These are phyloP conservation scores for Magnaporthiopsis incrustans DNA, from an alignment of 2,329 filamentous ascomycete species.

Conservation along the genomic window DNA sequence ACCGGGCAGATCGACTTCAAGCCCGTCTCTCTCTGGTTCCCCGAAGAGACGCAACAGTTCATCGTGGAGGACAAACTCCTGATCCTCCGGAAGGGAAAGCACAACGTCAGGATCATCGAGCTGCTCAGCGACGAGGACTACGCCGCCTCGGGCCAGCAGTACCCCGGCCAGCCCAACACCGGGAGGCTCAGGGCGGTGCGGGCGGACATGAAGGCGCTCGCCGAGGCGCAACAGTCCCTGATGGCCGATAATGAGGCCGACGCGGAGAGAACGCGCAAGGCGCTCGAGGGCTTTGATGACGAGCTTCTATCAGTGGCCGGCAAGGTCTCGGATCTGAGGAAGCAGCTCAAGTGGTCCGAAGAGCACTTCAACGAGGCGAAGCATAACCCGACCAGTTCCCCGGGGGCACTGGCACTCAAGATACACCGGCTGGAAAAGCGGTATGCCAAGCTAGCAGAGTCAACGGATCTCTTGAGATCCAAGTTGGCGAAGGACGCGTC, in stretches of 20 bases:
- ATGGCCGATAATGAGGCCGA: background rate
- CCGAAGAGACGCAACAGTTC: conserved; percentile 49
- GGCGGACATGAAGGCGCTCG: conserved; percentile 18
- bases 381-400: conserved; percentile 8
- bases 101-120: conserved; percentile 54
- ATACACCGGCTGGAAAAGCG: conserved; percentile 13
- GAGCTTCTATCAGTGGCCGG: conserved; percentile 7
- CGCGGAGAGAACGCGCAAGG: background rate
- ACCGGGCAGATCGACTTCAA: conserved; percentile 49
- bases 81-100: conserved; percentile 55
- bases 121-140: conserved; percentile 50
- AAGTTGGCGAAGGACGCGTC: background rate
- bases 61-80: conserved; percentile 52
- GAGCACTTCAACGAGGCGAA: conserved; percentile 11
- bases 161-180: conserved; percentile 44
- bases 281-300: background rate
- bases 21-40: conserved; percentile 51
- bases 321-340: conserved; percentile 24
- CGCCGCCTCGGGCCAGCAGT: conserved; percentile 36
- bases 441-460: background rate
- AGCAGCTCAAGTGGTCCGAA: conserved; percentile 18
- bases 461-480: background rate
- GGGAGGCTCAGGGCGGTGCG: conserved; percentile 37
- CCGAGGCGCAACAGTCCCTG: conserved; percentile 1
- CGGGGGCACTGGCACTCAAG: conserved; percentile 13